These are phyloP conservation scores for Chlamydomonas reinhardtii DNA, from an alignment of 163 green algal genomes.

Conservation along the genomic window DNA sequence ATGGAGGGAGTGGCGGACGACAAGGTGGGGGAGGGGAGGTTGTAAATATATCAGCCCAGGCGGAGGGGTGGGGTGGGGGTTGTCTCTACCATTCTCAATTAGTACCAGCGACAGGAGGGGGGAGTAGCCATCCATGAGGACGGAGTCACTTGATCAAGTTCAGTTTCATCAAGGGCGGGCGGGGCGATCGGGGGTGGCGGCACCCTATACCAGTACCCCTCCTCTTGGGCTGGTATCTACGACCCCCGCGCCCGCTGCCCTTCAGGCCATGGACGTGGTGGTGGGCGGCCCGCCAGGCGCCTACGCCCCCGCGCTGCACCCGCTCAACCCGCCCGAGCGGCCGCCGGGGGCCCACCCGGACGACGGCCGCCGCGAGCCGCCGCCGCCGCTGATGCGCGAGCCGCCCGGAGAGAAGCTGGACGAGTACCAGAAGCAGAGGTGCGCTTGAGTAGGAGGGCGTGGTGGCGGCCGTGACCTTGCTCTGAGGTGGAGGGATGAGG, in stretches of 20 bases:
- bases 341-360: background rate
- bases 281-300: slow-evolving; percentile 48
- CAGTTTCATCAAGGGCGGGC: no score
- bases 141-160: no score
- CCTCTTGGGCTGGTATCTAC: no score
- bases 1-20: slow-evolving; percentile 50
- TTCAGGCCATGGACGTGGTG: slow-evolving; percentile 43
- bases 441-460: background rate
- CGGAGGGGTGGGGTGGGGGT: no score
- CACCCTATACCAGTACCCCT: no score
- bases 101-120: no score
- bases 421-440: slow-evolving; percentile 44
- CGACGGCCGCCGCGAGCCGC: background rate
- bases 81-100: no score
- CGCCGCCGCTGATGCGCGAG: slow-evolving; percentile 39
- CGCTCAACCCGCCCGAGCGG: background rate
- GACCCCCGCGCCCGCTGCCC: no score
- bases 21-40: background rate
- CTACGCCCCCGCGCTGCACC: slow-evolving; percentile 39
- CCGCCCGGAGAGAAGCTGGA: slow-evolving; percentile 28
- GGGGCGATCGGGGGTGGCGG: no score
- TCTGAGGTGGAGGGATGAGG: no score
- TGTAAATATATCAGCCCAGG: background rate
- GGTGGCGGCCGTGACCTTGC: no score
- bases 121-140: no score